Evolutionary conservation across 2,329 filamentous ascomycete genomes (phyloP).

Genomic region (Scedosporium minutisporum): DNA sequence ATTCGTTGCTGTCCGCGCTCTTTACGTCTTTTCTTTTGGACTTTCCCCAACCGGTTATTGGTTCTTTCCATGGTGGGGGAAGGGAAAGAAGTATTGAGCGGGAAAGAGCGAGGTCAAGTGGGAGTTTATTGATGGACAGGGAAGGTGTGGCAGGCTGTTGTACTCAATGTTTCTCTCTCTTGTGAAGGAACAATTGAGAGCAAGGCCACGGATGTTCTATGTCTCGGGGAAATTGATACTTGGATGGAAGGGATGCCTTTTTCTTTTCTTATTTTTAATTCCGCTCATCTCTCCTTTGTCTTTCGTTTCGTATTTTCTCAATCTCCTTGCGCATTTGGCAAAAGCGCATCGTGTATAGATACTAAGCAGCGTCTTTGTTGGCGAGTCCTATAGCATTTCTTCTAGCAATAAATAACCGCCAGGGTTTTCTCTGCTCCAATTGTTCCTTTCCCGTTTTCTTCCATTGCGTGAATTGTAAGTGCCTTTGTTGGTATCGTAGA

Average conservation of each 20-base stretch:
- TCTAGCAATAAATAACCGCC: background rate
- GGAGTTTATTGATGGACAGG: background rate
- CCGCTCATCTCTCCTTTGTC: constrained; percentile 23
- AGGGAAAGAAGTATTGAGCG: background rate
- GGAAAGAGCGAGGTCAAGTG: background rate
- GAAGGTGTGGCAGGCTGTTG: background rate
- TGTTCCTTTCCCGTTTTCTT: too few relatives aligned
- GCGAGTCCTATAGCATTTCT: constrained; percentile 5
- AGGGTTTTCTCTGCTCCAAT: background rate
- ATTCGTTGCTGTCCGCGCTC: background rate
- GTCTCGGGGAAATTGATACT: constrained; percentile 20
- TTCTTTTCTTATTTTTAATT: constrained; percentile 19
- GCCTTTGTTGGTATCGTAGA: background rate
- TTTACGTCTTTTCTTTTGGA: constrained; percentile 12
- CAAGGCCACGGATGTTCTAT: constrained; percentile 11
- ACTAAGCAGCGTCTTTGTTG: constrained; percentile 23
- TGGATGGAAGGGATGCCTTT: constrained; percentile 13
- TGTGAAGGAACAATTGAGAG: too few relatives aligned
- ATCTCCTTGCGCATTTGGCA: constrained; percentile 24
- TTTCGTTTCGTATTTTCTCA: constrained; percentile 23
- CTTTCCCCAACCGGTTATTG: constrained; percentile 12
- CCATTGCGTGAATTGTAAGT: too few relatives aligned
- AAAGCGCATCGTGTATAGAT: constrained; percentile 22
- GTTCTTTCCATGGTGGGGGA: background rate
- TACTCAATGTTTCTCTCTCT: too few relatives aligned